Evolutionary conservation across 768 basidiomycete species (phyloP), one percentile per base, ranked within the genome.

Genomic region (Macrolepiota fuliginosa): DNA sequence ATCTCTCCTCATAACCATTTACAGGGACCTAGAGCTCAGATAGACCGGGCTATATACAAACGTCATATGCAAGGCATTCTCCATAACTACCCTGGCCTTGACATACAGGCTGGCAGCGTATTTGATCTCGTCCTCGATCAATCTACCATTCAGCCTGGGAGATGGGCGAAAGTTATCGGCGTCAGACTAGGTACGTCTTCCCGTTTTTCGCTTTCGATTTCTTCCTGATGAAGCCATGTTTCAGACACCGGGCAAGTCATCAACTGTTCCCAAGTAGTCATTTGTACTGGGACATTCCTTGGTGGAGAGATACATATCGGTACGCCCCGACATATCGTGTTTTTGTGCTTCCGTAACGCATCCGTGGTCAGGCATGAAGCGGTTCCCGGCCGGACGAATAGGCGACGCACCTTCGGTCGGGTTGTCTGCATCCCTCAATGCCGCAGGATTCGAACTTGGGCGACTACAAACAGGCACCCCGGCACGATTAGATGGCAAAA

Each of bases 241-340:
- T 11, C 71, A 92, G 92, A 92, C 35, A 79, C 83, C 3, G 91
- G 92, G 10, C 89, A 94, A 54, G 69, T 87, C 17, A 86, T 96
- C 29, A 75, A 77, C 17, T 96, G 92, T 67, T 86, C 89, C 3
- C 86, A 89, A 65, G 91, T 95, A 11, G 90, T 96, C 29, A 82
- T 96, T 13, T 94, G 92, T 66, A 96, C 94, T 0, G 94, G 94
- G 7, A 96, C 94, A 0, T 96, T 96, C 70, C 81, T 96, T 25
- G 89, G 90, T 2, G 94, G 92, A 11, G 92, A 96, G 74, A 93
- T 95, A 49, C 94, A 96, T 68, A 91, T 96, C 50, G 94, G 92
- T 87, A 67, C 27, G 71, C 13, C 4, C n/a, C 22, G 7, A 45
- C 10, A 59, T 49, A 45, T 29, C 24, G 40, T 52, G 29, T 25